A percentile compares a stretch with the other conserved stretches of the same genome.
These are phyloP conservation scores for Avena sativa DNA, from an alignment of 176 grass and related monocot species.

Conservation along the genomic window DNA sequence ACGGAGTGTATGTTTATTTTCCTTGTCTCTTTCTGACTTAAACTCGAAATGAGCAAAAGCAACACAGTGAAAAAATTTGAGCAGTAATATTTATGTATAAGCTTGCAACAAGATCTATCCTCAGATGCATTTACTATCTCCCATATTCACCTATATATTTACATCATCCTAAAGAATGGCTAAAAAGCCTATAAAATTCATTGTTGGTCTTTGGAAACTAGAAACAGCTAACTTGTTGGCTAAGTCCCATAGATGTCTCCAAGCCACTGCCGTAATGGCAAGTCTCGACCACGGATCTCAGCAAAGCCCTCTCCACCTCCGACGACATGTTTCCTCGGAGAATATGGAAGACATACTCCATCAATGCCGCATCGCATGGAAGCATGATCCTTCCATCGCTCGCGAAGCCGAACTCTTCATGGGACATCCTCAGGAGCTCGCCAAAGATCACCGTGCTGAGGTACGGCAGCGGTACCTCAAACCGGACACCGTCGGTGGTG, in stretches of 20 bases:
- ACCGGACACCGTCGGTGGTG: conserved; percentile 39
- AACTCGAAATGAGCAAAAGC: neutral
- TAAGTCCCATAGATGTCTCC: neutral
- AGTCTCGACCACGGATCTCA: conserved; percentile 42
- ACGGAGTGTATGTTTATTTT: neutral
- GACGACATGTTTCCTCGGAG: conserved; percentile 39
- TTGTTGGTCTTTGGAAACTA: too few relatives aligned
- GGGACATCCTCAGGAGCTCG: conserved; percentile 54
- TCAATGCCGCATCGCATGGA: conserved; percentile 39
- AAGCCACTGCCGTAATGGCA: conserved; percentile 21
- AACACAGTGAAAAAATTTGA: neutral
- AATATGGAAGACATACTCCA: conserved; percentile 57
- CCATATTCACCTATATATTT: too few relatives aligned
- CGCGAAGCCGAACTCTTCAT: conserved; percentile 58
- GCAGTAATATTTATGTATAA: too few relatives aligned
- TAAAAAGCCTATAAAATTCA: too few relatives aligned
- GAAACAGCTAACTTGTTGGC: neutral
- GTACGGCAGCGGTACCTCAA: conserved; percentile 55
- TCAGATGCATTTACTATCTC: too few relatives aligned
- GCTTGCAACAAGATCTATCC: too few relatives aligned
- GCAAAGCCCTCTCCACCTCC: conserved; percentile 39
- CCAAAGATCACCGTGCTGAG: conserved; percentile 42
- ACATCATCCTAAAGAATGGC: too few relatives aligned
- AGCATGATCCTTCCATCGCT: conserved; percentile 43
- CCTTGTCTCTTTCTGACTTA: neutral